Evolutionary conservation across 208 protist genomes (phyloP), one percentile per base, ranked within the genome.

Genomic region (Crithidia sp.): DNA sequence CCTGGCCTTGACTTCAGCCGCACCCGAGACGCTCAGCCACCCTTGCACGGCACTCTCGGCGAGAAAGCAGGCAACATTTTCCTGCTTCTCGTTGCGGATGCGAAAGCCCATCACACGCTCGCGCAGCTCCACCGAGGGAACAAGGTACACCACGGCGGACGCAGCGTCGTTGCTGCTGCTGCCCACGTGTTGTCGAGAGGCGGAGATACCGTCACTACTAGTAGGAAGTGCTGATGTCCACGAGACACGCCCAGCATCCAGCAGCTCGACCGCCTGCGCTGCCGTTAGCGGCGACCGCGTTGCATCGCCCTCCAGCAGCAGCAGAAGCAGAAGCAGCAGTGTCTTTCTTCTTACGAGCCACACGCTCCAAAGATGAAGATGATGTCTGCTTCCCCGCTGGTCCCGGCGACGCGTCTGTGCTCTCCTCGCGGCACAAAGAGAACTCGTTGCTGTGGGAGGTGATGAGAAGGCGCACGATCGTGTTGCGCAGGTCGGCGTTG

Each of bases 1-100:
- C 19, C 53, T 53, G 16, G 67, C 78, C 5, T 58, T 65, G 56
- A 79, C 55, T 13, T 76, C 58, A 9, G 52, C 62, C n/a, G 53
- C 71, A 49, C 55, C 55, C 44, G 57, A 49, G 14, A 75, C 45
- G 68, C 56, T 81, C 52, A 62, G 60, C 61, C 71, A 80, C 39
- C 88, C 88, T 3, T 65, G 67, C 16, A 93, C 28, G 0, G 83
- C 70, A 43, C 83, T 71, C 28, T 88, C 88, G 40, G 74, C 82
- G n/a, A 86, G 68, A 50, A 81, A 90, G 68, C 84, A 74, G 36
- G 84, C 65, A 12, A 83, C 76, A 55, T 61, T 74, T 17, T 57
- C 61, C 61, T 74, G 47, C 28, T 63, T 67, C 50, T 80, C 67
- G 19, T 67, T 80, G 17, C 47, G 61, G 19, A 80, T 74, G 8